Percentiles rank a stretch among this genome's conserved stretches.
phyloP scores from a whole-genome alignment of 805 yeast genomes.

The Teunomyces lycoperdinae region DNA sequence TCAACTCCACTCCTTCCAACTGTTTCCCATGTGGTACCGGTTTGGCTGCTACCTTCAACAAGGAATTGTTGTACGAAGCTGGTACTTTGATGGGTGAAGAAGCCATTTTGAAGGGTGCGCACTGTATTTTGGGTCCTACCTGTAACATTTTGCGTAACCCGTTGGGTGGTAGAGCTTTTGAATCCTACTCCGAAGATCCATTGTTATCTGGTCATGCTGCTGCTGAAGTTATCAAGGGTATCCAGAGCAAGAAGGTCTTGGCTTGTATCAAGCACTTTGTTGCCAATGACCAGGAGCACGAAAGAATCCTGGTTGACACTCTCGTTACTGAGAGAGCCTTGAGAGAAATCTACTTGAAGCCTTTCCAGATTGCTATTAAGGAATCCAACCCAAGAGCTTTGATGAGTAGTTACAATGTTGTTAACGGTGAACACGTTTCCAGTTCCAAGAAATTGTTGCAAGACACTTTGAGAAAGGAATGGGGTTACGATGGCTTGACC shows the following conservation, averaged over 20 bases:
- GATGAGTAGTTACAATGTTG: constrained; percentile 64
- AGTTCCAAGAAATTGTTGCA: constrained; percentile 43
- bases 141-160: constrained; percentile 56
- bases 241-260: constrained; percentile 48
- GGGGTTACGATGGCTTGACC: constrained; percentile 54
- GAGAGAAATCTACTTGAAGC: constrained; percentile 61
- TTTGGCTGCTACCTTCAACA: constrained; percentile 55
- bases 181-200: constrained; percentile 63
- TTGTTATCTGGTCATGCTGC: constrained; percentile 45
- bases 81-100: constrained; percentile 55
- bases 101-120: constrained; percentile 52
- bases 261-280: constrained; percentile 64
- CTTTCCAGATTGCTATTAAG: constrained; percentile 58
- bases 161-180: constrained; percentile 62
- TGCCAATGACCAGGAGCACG: constrained; percentile 61
- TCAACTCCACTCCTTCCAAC: constrained; percentile 51
- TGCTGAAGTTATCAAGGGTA: constrained; percentile 50
- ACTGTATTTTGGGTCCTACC: constrained; percentile 47
- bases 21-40: constrained; percentile 64
- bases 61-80: constrained; percentile 44
- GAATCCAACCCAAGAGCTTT: constrained; percentile 51
- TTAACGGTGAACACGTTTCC: constrained; percentile 59
- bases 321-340: constrained; percentile 57
- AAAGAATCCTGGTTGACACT: constrained; percentile 47
- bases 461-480: constrained; percentile 51